A percentile compares a stretch with the other conserved stretches of the same genome.
phyloP scores from a whole-genome alignment of 139 green algal species.

The Nannochloris sp. region DNA sequence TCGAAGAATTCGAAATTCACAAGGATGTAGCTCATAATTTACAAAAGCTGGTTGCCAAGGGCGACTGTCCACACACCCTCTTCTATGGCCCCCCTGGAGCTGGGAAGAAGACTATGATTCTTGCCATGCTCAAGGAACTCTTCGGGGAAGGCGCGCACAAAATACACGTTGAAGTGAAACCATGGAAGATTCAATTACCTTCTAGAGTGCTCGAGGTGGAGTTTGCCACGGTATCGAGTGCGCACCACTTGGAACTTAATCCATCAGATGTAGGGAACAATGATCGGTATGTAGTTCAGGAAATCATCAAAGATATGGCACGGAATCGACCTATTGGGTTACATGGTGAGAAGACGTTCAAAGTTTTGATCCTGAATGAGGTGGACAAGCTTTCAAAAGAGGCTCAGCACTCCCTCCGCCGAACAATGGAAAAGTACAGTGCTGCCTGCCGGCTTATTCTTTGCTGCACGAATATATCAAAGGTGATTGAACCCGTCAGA shows the following conservation, averaged over 20 bases:
- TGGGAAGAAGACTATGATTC: slow-evolving; percentile 94
- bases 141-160: slow-evolving; percentile 89
- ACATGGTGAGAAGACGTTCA: slow-evolving; percentile 33
- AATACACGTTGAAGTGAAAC: slow-evolving; percentile 81
- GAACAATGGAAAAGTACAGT: slow-evolving; percentile 98
- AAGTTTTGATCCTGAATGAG: slow-evolving; percentile 89
- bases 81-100: slow-evolving; percentile 92
- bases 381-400: slow-evolving; percentile 81
- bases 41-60: slow-evolving; percentile 71
- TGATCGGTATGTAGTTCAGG: slow-evolving; percentile 85
- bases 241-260: slow-evolving; percentile 94
- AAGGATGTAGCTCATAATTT: slow-evolving; percentile 66
- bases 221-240: slow-evolving; percentile 79
- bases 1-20: slow-evolving; percentile 78
- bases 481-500: slow-evolving; percentile 89
- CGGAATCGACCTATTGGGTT: slow-evolving; percentile 70
- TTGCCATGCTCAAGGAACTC: slow-evolving; percentile 82
- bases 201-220: slow-evolving; percentile 90
- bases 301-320: slow-evolving; percentile 98
- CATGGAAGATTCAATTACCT: slow-evolving; percentile 88
- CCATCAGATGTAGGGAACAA: slow-evolving; percentile 86
- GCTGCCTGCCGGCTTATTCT: slow-evolving; percentile 82
- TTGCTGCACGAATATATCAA: slow-evolving; percentile 74
- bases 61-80: slow-evolving; percentile 90
- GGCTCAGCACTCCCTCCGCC: slow-evolving; percentile 84